phyloP scores from a whole-genome alignment of 75 land plant species.

The Selaginella moellendorffii region DNA sequence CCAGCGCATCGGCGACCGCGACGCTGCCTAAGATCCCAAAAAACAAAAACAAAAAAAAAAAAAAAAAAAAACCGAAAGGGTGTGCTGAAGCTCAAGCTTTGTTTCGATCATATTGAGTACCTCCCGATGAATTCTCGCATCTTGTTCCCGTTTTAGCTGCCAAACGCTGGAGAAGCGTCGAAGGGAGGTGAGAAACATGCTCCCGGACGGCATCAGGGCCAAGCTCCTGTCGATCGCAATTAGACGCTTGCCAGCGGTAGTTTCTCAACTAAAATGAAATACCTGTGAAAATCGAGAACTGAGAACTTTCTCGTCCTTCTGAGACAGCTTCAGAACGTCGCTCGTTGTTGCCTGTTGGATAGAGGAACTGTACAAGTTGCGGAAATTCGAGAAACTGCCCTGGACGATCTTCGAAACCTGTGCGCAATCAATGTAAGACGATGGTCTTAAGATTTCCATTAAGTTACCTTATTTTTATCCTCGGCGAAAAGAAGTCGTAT shows the following conservation, averaged over 20 bases:
- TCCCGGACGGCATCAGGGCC: conserved; percentile 11
- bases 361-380: conserved; percentile 41
- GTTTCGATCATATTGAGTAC: no score
- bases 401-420: conserved; percentile 83
- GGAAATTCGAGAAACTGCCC: conserved; percentile 51
- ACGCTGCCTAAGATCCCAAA: conserved; percentile 11
- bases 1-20: conserved; percentile 20
- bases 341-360: conserved; percentile 35
- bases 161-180: conserved; percentile 16
- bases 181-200: conserved; percentile 21
- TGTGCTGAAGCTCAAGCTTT: no score
- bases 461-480: conserved; percentile 65
- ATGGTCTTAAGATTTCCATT: background rate
- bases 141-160: conserved; percentile 5
- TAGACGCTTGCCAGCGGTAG: conserved; percentile 34
- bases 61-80: no score
- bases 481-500: conserved; percentile 93
- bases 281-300: no score
- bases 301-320: no score
- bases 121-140: background rate
- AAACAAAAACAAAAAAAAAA: background rate
- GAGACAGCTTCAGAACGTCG: no score
- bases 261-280: no score
- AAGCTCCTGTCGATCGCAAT: conserved; percentile 30
- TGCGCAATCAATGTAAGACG: background rate